Evolutionary conservation across 495 filamentous ascomycete genomes (phyloP).

Genomic region (Cryomyces antarcticus): DNA sequence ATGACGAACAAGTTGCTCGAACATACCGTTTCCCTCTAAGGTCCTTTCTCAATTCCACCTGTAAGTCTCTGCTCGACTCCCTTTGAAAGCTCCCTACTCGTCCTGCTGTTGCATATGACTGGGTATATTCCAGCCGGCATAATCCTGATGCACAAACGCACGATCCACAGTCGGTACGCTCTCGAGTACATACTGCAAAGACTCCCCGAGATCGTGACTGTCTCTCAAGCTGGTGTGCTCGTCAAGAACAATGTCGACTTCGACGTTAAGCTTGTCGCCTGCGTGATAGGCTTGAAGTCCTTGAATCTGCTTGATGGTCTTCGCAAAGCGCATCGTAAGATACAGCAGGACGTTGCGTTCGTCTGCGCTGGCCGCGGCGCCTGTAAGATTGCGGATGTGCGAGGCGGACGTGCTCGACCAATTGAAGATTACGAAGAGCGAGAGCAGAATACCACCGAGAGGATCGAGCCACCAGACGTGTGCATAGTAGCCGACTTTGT

Average conservation of each 20-base stretch:
- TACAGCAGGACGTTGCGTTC: constrained; percentile 78
- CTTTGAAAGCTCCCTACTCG: too few species aligned
- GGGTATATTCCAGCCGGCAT: constrained; percentile 60
- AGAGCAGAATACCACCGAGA: constrained; percentile 63
- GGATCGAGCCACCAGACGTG: constrained; percentile 71
- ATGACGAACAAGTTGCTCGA: not conserved
- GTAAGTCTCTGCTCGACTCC: not conserved
- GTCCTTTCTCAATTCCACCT: not conserved
- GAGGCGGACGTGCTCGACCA: constrained; percentile 57
- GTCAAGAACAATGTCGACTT: constrained; percentile 67
- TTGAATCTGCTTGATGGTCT: constrained; percentile 72
- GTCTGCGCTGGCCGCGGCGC: constrained; percentile 57
- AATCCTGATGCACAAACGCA: constrained; percentile 65
- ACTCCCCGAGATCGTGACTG: constrained; percentile 77
- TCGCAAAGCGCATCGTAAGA: constrained; percentile 85
- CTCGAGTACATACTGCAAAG: constrained; percentile 76
- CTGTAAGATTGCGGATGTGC: constrained; percentile 69
- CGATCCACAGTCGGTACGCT: constrained; percentile 49
- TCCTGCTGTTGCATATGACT: constrained; percentile 66
- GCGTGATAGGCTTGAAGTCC: constrained; percentile 75
- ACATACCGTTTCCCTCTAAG: not conserved
- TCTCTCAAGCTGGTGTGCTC: constrained; percentile 59
- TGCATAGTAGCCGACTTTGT: constrained; percentile 51
- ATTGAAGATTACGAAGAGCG: constrained; percentile 63
- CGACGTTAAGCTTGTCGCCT: constrained; percentile 77